These are phyloP conservation scores for Eucalyptus polyanthemos DNA, from an alignment of 345 rosid species.

Conservation along the genomic window DNA sequence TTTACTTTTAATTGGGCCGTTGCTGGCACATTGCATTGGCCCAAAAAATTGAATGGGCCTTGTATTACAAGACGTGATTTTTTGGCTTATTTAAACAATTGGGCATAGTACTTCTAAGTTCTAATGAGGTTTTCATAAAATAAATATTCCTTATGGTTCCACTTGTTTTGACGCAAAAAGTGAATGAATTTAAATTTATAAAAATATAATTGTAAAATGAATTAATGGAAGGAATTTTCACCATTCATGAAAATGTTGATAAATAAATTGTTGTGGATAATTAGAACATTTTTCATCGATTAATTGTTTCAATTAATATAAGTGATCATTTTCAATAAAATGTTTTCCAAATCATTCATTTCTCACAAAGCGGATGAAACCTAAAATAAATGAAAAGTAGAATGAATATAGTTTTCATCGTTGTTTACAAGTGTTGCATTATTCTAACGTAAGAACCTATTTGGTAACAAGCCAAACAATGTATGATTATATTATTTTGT, in stretches of 20 bases:
- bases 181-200: not conserved
- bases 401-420: not conserved
- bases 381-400: rapidly evolving
- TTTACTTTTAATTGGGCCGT: not conserved
- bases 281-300: no score
- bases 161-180: no score
- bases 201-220: rapidly evolving
- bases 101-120: not conserved
- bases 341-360: rapidly evolving
- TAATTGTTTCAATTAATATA: no score
- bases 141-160: not conserved
- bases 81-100: not conserved
- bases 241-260: not conserved
- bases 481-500: no score
- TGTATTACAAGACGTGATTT: not conserved
- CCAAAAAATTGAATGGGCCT: not conserved
- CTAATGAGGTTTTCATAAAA: not conserved
- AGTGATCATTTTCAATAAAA: not conserved
- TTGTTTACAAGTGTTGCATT: not conserved
- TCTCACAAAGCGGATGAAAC: rapidly evolving
- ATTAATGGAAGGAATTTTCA: not conserved
- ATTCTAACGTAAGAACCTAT: no score
- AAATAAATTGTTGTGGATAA: no score
- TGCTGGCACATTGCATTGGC: not conserved
- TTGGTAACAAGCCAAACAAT: rapidly evolving